Base-by-base conservation (phyloP, 73 alveolate genomes). In the Effrenium voratum region DNA sequence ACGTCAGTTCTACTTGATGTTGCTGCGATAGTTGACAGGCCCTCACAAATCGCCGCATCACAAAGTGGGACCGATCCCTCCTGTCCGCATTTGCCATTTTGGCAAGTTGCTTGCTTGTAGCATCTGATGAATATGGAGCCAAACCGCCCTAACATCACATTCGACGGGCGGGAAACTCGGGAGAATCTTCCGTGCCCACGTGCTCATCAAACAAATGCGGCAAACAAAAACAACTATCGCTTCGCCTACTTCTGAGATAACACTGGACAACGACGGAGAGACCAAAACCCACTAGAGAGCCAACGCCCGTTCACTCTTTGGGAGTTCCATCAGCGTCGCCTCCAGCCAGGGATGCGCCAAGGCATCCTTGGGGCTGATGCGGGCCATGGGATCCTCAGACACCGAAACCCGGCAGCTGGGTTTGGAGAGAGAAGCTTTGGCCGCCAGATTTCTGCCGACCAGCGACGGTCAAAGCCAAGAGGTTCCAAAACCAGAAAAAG, bases 361-460 rank as follows among this genome's bases (percentile, higher is more conserved):
- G 32, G 96, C 96, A 45, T 90, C 96, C 30, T 90, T 52, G 45
- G 96, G 96, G 55, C 96, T 90, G 87, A 90, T 68, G 87, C 96
- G 96, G 44, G 82, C 52, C 96, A 90, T 44, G 52, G 96, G 96
- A 43, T 90, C 96, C 96, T 90, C 32, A 2, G 46, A 32, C 5
- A 30, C 30, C 15, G 43, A 55, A 22, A 12, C 22, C 22, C 32
- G 79, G 79, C 2, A 3, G 28, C 72, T 57, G 72, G 34, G 36
- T 5, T 57, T 57, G 34, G 72, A 13, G 8, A 57, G 2, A 57
- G 36, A 13, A 24, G 72, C 8, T 26, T 24, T 0, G 2, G 19
- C 72, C 19, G 28, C 4, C 2, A 1, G 72, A 57, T 32, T 26
- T 57, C 34, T 3, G 72, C 72, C 28, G 72, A n/a, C n/a, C n/a